These are phyloP conservation scores for Cryphonectria nitschkei DNA, from an alignment of 2,329 filamentous ascomycete species.

Conservation along the genomic window DNA sequence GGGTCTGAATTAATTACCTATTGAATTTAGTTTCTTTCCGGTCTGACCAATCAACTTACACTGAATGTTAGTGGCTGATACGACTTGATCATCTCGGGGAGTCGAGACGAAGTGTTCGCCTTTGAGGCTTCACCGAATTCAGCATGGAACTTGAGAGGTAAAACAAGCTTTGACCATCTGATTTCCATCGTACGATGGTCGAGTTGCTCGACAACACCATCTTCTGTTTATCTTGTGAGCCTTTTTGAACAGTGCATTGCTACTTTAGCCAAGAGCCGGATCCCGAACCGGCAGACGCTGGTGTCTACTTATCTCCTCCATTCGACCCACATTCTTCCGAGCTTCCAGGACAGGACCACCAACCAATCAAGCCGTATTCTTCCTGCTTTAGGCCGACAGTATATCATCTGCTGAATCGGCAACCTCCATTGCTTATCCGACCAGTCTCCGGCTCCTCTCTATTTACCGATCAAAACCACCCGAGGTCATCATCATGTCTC, in stretches of 20 bases:
- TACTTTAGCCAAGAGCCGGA: not conserved
- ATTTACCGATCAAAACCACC: not conserved
- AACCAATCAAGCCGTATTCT: not conserved
- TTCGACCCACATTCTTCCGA: not conserved
- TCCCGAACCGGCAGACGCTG: constrained; percentile 4
- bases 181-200: not conserved
- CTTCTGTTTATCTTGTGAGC: not conserved
- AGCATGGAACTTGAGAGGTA: not conserved
- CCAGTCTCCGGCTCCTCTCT: not conserved
- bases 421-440: not conserved
- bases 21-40: not conserved
- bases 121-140: not conserved
- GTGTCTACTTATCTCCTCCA: constrained; percentile 10
- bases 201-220: not conserved
- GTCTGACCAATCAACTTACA: not conserved
- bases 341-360: not conserved
- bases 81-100: not conserved
- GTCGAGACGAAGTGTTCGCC: not conserved
- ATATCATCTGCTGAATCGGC: not conserved
- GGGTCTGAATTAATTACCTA: not conserved
- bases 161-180: not conserved
- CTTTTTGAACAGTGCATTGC: not conserved
- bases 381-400: not conserved
- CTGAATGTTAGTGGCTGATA: not conserved
- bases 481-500: constrained; percentile 3